Conservation (phyloP, 2,329 filamentous ascomycete species). For the Neofusicoccum laricinum region DNA sequence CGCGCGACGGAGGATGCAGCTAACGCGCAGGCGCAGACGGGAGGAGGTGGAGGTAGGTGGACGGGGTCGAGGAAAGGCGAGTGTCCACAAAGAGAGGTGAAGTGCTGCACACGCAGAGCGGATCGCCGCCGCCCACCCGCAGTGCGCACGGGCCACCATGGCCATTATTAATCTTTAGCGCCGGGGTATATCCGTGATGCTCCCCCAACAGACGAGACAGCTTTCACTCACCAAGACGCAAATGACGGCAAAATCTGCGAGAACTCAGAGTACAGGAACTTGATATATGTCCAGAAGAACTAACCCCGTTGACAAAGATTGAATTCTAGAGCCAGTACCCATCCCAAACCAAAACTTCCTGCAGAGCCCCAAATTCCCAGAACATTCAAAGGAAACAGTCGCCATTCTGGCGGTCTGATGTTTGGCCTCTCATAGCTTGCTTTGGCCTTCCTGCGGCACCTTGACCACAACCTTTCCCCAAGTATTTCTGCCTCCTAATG, state of each 20-base stretch:
- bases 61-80: not conserved
- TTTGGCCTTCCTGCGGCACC: conserved; percentile 59
- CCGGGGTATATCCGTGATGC: not conserved
- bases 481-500: conserved; percentile 75
- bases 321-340: no score
- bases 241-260: no score
- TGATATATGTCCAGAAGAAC: no score
- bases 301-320: no score
- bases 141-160: not conserved
- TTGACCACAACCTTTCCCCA: conserved; percentile 97
- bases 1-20: not conserved
- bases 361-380: no score
- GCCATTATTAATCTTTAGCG: not conserved
- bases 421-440: conserved; percentile 29
- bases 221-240: no score
- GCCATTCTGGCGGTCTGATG: no score
- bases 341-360: no score
- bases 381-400: no score
- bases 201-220: not conserved
- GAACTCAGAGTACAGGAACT: no score
- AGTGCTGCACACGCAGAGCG: not conserved
- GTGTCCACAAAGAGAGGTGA: conserved; percentile 12
- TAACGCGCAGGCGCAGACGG: not conserved
- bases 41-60: not conserved
- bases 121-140: conserved; percentile 13